Conservation (phyloP, 257 asterid species). For the Forsythia viridissima region DNA sequence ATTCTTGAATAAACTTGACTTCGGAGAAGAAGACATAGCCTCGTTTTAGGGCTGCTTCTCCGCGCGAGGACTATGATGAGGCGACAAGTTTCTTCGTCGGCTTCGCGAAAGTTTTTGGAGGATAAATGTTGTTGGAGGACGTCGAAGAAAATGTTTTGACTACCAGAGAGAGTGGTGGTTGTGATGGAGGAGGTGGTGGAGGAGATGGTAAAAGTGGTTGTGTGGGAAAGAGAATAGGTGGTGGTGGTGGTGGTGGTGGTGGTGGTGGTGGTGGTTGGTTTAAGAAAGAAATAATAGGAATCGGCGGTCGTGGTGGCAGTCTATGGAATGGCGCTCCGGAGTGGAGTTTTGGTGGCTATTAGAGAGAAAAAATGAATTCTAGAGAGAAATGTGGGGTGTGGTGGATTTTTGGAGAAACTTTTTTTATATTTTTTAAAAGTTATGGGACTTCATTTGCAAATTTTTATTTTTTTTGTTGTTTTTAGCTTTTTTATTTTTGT, state of each 20-base stretch:
- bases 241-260: slow-evolving; percentile 20
- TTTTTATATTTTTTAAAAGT: too few relatives aligned
- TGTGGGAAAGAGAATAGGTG: slow-evolving; percentile 27
- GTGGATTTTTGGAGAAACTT: too few relatives aligned
- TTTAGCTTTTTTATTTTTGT: too few relatives aligned
- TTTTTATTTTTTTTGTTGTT: too few relatives aligned
- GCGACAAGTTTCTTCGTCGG: slow-evolving; percentile 96
- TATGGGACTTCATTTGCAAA: too few relatives aligned
- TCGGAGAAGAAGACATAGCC: slow-evolving; percentile 97
- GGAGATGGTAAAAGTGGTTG: slow-evolving; percentile 29
- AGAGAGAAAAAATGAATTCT: not conserved
- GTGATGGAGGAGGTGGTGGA: slow-evolving; percentile 39
- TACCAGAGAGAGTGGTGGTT: slow-evolving; percentile 29
- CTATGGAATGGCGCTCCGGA: slow-evolving; percentile 61
- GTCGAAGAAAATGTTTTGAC: slow-evolving; percentile 44
- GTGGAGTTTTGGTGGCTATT: slow-evolving; percentile 65
- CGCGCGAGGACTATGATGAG: slow-evolving; percentile 81
- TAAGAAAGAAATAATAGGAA: slow-evolving; percentile 35
- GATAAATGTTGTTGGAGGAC: slow-evolving; percentile 54
- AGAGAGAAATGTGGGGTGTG: too few relatives aligned
- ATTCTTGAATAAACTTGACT: slow-evolving; percentile 60
- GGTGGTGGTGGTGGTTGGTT: slow-evolving; percentile 28
- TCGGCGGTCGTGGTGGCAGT: slow-evolving; percentile 35
- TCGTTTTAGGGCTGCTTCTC: slow-evolving; percentile 70
- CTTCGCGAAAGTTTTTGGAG: slow-evolving; percentile 59